phyloP scores from a whole-genome alignment of 2,329 filamentous ascomycete genomes.

The Zarea fungicola region DNA sequence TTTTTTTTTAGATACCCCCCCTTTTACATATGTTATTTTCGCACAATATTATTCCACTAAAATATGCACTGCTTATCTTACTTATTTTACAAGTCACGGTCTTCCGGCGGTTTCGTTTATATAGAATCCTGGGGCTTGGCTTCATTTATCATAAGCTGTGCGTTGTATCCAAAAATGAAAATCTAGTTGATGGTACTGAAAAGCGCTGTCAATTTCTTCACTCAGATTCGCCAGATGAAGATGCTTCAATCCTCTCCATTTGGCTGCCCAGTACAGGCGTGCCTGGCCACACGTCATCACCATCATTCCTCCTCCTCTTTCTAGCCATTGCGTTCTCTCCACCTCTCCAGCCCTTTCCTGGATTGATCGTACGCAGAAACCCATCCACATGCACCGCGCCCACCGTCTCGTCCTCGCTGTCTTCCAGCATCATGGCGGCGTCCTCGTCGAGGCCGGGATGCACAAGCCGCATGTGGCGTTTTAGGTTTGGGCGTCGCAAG shows the following conservation, averaged over 20 bases:
- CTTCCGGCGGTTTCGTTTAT: no score
- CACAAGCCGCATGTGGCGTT: slow-evolving; percentile 33
- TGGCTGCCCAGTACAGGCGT: not conserved
- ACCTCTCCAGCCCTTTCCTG: slow-evolving; percentile 44
- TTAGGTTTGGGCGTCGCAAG: slow-evolving; percentile 29
- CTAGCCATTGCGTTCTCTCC: slow-evolving; percentile 27
- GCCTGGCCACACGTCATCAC: not conserved
- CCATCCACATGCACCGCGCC: slow-evolving; percentile 65
- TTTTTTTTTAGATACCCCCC: slow-evolving; percentile 7
- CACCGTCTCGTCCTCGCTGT: slow-evolving; percentile 48
- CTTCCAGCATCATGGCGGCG: slow-evolving; percentile 12
- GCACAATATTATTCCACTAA: no score
- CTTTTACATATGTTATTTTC: not conserved
- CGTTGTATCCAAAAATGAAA: not conserved
- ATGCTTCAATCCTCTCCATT: not conserved
- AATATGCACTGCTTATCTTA: no score
- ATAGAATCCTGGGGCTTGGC: no score
- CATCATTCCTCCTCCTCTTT: slow-evolving; percentile 23
- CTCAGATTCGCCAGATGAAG: not conserved
- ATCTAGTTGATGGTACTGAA: no score
- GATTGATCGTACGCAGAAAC: slow-evolving; percentile 54
- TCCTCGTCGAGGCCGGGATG: slow-evolving; percentile 33
- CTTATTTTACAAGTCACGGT: no score
- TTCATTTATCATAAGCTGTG: no score
- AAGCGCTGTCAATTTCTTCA: no score